Evolutionary conservation across 371 early-diverging fungal genomes (phyloP).

Genomic region (Mucor mucedo): DNA sequence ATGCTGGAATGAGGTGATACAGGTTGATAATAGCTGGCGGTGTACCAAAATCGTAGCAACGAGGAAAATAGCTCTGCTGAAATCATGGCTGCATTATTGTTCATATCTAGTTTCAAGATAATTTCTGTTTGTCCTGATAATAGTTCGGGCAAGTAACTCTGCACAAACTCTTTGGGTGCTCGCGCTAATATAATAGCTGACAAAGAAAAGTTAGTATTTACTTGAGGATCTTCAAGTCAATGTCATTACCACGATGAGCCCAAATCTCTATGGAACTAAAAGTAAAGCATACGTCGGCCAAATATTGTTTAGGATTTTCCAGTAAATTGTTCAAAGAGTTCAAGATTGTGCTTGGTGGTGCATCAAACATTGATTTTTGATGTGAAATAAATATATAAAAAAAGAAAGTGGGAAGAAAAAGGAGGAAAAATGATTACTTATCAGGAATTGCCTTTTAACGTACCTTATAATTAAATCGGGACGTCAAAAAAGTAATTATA

Average conservation of each 20-base stretch:
- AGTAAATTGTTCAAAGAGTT: slow-evolving; percentile 37
- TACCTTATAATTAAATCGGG: slow-evolving; percentile 1
- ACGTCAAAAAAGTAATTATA: not conserved
- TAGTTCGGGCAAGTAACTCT: slow-evolving; percentile 29
- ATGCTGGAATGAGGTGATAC: slow-evolving; percentile 24
- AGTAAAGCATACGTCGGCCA: slow-evolving; percentile 48
- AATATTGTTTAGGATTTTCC: slow-evolving; percentile 44
- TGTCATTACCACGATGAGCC: slow-evolving; percentile 49
- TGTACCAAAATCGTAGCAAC: slow-evolving; percentile 52
- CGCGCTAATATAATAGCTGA: slow-evolving; percentile 30
- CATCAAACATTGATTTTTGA: slow-evolving; percentile 35
- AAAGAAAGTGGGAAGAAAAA: not conserved
- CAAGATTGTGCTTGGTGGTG: slow-evolving; percentile 40
- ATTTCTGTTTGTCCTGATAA: not conserved
- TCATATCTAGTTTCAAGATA: slow-evolving; percentile 24
- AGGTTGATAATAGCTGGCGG: slow-evolving; percentile 30
- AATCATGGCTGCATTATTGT: slow-evolving; percentile 18
- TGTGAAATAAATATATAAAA: not conserved
- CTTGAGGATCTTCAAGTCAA: not conserved
- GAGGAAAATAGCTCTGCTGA: slow-evolving; percentile 23
- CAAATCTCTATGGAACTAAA: slow-evolving; percentile 35
- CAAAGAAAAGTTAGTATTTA: no score
- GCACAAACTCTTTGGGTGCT: slow-evolving; percentile 22
- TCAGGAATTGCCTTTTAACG: not conserved
- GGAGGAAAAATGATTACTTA: not conserved